A percentile compares a stretch with the other conserved stretches of the same genome.
Conservation (phyloP, 352 stramenopile species). For the Thalassiosira mediterranea region DNA sequence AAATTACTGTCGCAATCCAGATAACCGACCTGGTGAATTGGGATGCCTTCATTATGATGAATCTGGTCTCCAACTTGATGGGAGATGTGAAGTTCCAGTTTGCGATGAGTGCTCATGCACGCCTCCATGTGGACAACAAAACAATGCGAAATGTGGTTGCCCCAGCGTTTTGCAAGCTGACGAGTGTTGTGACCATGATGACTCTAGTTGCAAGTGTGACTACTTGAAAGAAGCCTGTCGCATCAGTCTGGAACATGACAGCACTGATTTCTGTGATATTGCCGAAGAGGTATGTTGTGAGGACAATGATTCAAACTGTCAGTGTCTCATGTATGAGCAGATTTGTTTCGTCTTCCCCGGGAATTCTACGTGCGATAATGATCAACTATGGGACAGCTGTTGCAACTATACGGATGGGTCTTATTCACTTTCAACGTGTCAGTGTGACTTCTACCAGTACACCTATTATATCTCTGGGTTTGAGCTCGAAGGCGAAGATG, state of each 20-base stretch:
- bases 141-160: neutral
- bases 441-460: neutral
- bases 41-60: neutral
- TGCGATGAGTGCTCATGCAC: slow-evolving; percentile 23
- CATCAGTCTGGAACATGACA: slow-evolving; percentile 16
- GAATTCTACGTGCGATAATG: slow-evolving; percentile 10
- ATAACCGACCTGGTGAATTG: no score
- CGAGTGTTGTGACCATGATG: slow-evolving; percentile 12
- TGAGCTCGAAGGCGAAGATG: neutral
- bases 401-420: neutral
- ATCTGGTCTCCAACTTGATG: no score
- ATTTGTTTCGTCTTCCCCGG: slow-evolving; percentile 20
- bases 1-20: neutral
- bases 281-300: slow-evolving; percentile 17
- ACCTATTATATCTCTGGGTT: neutral
- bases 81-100: slow-evolving; percentile 8
- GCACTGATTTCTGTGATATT: slow-evolving; percentile 4
- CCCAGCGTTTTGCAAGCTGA: slow-evolving; percentile 12
- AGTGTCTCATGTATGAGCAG: slow-evolving; percentile 5
- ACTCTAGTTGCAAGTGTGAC: slow-evolving; percentile 18
- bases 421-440: neutral
- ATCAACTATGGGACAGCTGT: neutral
- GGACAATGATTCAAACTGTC: slow-evolving; percentile 9
- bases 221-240: slow-evolving; percentile 22
- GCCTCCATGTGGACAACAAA: slow-evolving; percentile 5